A percentile compares a stretch with the other conserved stretches of the same genome.
phyloP scores from a whole-genome alignment of 2,329 filamentous ascomycete species.

The Claviceps capensis region DNA sequence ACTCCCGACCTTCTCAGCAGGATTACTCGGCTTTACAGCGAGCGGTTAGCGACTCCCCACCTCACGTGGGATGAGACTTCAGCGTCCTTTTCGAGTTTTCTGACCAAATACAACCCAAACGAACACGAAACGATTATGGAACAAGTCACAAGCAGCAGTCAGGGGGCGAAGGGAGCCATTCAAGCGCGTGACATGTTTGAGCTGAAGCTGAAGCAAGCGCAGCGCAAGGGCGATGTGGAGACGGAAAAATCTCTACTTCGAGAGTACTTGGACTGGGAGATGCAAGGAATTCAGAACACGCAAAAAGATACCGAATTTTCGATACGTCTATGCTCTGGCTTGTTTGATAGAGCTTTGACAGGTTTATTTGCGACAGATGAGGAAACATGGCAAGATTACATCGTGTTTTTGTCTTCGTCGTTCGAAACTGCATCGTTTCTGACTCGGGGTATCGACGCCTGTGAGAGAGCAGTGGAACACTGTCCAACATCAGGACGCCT shows the following conservation, averaged over 20 bases:
- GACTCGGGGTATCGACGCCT: constrained; percentile 47
- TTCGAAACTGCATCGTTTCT: constrained; percentile 23
- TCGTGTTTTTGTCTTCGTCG: constrained; percentile 54
- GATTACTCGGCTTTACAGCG: constrained; percentile 55
- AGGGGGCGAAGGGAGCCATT: constrained; percentile 50
- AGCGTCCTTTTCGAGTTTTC: constrained; percentile 59
- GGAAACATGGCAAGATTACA: constrained; percentile 69
- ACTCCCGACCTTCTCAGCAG: constrained; percentile 45
- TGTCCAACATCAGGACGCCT: constrained; percentile 86
- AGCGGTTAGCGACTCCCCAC: constrained; percentile 61
- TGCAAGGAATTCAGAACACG: constrained; percentile 41
- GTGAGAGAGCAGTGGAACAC: constrained; percentile 74
- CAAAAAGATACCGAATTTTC: constrained; percentile 30
- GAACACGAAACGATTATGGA: constrained; percentile 65
- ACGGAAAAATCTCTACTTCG: constrained; percentile 37
- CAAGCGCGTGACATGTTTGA: constrained; percentile 53
- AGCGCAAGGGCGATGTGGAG: constrained; percentile 39
- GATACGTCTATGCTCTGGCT: constrained; percentile 41
- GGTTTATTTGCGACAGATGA: constrained; percentile 59
- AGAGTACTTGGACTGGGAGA: constrained; percentile 81
- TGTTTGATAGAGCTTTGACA: constrained; percentile 67
- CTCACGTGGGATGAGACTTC: constrained; percentile 62
- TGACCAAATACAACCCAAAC: constrained; percentile 56
- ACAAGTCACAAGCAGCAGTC: constrained; percentile 47
- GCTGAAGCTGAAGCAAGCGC: constrained; percentile 46